Evolutionary conservation across 164 flowering plant species (phyloP).

Genomic region (Paratinospora sagittata): DNA sequence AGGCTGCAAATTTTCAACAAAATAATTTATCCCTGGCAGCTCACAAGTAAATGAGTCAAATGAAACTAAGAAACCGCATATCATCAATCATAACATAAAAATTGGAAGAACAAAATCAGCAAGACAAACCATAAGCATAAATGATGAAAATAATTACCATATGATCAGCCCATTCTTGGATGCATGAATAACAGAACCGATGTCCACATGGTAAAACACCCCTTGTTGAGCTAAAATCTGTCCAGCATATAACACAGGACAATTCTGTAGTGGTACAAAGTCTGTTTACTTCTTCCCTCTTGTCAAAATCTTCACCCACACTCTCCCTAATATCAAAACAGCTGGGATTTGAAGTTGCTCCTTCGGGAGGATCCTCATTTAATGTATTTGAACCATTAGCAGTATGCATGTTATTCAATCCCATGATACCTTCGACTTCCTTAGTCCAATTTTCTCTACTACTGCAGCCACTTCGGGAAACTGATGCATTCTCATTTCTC

Average conservation of each 20-base stretch:
- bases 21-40: neutral
- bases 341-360: constrained; percentile 15
- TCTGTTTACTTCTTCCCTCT: constrained; percentile 14
- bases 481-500: constrained; percentile 10
- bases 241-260: constrained; percentile 94
- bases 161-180: constrained; percentile 76
- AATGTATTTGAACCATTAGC: constrained; percentile 14
- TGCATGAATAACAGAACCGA: constrained; percentile 91
- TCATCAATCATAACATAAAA: neutral
- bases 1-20: neutral
- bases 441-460: constrained; percentile 14
- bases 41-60: neutral
- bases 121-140: neutral
- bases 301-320: constrained; percentile 11
- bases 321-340: constrained; percentile 20
- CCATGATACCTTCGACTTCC: constrained; percentile 22
- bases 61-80: neutral
- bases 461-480: constrained; percentile 10
- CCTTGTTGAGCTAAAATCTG: constrained; percentile 72
- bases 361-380: constrained; percentile 13
- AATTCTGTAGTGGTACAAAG: constrained; percentile 35
- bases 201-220: constrained; percentile 93
- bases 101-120: neutral
- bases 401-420: constrained; percentile 11
- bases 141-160: constrained; percentile 41